Evolutionary conservation across 768 basidiomycete genomes (phyloP), one percentile per base, ranked within the genome.

Genomic region (Psilocybe subaeruginosa): DNA sequence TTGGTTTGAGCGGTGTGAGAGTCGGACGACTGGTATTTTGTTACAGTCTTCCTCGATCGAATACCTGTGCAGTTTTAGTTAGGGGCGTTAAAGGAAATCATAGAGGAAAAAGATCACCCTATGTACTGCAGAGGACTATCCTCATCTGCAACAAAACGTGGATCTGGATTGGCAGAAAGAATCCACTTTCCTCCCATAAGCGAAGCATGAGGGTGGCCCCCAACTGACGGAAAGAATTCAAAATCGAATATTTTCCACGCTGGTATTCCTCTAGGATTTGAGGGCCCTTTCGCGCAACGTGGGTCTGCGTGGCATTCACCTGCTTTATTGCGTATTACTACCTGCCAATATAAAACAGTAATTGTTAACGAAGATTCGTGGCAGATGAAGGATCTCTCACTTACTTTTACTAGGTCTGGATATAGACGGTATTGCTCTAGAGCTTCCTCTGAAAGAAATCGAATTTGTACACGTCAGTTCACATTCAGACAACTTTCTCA

Each of bases 171-270:
- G 14, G 72, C 69, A 9, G 71, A 69, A 16, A 77, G 56, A 8
- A 74, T 73, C 77, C 76, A 76, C 60, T 72, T 69, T 3, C 70
- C 68, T 35, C 67, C 65, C 64, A 72, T 41, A n/a, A 61, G 49
- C 1, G 62, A 59, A 3, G 67, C 64, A n/a, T 63, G 54, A 37
- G 41, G 53, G 55, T 69, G 68, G 0, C 29, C 37, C 8, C 67
- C 70, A 7, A 66, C 63, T 2, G 72, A 60, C 8, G 58, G 49
- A 56, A 69, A 72, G 69, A 62, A 77, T 52, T 68, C 66, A 31
- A 74, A 72, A 30, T 74, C 68, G 48, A 78, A 74, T 8, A 77
- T 67, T 59, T 76, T 78, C 76, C 76, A 78, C 4, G 69, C 71
- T 0, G 76, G 76, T 39, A 78, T 76, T 11, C 76, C 77, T 1